Evolutionary conservation across 345 rosid genomes (phyloP).

Genomic region (Murraya koenigii): DNA sequence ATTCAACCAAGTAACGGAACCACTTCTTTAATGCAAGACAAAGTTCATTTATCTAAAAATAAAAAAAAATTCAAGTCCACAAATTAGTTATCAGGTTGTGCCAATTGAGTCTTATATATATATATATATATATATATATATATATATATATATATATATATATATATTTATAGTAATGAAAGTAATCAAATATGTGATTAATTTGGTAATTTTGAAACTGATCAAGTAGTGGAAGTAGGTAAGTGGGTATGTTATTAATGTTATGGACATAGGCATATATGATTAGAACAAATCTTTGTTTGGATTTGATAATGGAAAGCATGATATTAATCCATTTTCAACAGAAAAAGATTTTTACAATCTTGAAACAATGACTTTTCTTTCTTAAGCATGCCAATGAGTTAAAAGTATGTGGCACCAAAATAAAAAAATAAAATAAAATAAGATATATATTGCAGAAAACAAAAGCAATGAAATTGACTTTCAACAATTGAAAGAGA

Average conservation of each 20-base stretch:
- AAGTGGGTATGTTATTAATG: neutral
- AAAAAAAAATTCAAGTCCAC: too few relatives aligned
- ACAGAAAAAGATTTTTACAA: conserved; percentile 21
- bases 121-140: too few relatives aligned
- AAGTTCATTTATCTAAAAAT: too few relatives aligned
- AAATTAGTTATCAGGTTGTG: too few relatives aligned
- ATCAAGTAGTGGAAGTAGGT: neutral
- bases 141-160: too few relatives aligned
- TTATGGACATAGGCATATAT: neutral
- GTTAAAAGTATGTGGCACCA: conserved; percentile 11
- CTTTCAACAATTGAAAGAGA: conserved; percentile 8
- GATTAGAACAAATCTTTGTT: conserved; percentile 17
- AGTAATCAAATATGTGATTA: too few relatives aligned
- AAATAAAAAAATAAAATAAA: neutral
- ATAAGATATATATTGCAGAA: neutral
- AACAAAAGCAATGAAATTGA: conserved; percentile 31
- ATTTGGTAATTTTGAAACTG: neutral
- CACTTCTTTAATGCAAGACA: too few relatives aligned
- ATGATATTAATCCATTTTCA: conserved; percentile 15
- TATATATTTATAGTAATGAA: too few relatives aligned
- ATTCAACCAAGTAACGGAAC: too few relatives aligned
- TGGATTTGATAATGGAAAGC: conserved; percentile 21
- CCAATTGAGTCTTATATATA: too few relatives aligned
- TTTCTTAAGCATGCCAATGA: conserved; percentile 11
- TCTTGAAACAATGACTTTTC: conserved; percentile 20